phyloP scores from a whole-genome alignment of 1,284 basidiomycete species.

The Leccinum solheimii region DNA sequence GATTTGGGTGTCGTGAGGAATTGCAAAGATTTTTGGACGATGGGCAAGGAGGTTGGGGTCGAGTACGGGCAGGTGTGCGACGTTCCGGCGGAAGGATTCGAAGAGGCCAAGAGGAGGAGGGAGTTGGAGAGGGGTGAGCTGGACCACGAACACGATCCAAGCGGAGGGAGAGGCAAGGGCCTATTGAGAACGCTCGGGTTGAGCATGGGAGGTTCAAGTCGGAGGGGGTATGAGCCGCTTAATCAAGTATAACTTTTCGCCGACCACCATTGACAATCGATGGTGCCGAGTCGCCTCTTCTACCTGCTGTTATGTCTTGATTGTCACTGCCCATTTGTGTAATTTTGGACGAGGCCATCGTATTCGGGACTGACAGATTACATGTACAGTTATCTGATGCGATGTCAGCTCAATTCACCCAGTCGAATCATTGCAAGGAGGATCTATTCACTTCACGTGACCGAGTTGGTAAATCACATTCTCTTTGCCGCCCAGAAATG shows the following conservation, averaged over 20 bases:
- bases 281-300: neutral
- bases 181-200: slow-evolving; percentile 38
- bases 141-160: slow-evolving; percentile 46
- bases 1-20: slow-evolving; percentile 84
- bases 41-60: slow-evolving; percentile 80
- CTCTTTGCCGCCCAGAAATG: neutral
- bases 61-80: slow-evolving; percentile 92
- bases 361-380: too few species aligned
- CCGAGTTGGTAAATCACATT: neutral
- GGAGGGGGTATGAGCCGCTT: slow-evolving; percentile 40
- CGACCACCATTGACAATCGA: neutral
- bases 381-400: neutral
- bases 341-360: too few species aligned
- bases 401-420: neutral
- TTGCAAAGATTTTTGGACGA: slow-evolving; percentile 95
- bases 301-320: too few species aligned
- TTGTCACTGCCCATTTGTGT: too few species aligned
- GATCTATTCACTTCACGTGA: neutral
- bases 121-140: slow-evolving; percentile 46
- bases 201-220: slow-evolving; percentile 40
- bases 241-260: slow-evolving; percentile 29
- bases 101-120: slow-evolving; percentile 61
- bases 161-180: slow-evolving; percentile 44
- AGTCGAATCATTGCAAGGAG: neutral
- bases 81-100: slow-evolving; percentile 81